phyloP scores from a whole-genome alignment of 768 basidiomycete species.

The Trametes cingulata region DNA sequence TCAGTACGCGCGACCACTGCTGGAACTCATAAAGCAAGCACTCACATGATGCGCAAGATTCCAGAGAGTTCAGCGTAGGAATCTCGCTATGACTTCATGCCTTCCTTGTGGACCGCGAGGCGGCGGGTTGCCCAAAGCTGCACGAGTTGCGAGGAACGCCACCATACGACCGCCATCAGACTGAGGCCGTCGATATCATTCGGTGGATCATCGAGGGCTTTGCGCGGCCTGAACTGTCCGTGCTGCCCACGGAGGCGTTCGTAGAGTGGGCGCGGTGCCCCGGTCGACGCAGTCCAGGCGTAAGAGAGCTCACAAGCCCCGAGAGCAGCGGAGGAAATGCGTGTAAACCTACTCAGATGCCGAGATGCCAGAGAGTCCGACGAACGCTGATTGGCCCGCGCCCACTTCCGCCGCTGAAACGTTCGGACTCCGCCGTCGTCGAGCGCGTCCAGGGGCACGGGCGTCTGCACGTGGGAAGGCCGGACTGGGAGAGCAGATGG shows the following conservation, averaged over 20 bases:
- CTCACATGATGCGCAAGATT: too few relatives aligned
- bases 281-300: not conserved
- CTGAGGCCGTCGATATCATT: not conserved
- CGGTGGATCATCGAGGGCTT: slow-evolving; percentile 9
- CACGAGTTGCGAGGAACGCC: not conserved
- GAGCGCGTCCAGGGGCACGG: not conserved
- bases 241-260: not conserved
- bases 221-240: not conserved
- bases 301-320: not conserved
- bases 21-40: too few relatives aligned
- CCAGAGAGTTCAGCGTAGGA: too few relatives aligned
- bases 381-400: not conserved
- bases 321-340: not conserved
- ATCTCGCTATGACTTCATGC: too few relatives aligned
- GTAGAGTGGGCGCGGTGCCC: not conserved
- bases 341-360: not conserved
- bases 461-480: slow-evolving; percentile 8
- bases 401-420: not conserved
- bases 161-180: slow-evolving; percentile 1
- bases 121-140: not conserved
- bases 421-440: not conserved
- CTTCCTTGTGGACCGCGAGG: too few relatives aligned
- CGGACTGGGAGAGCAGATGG: not conserved
- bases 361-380: not conserved
- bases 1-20: too few relatives aligned